Evolutionary conservation across 139 green algal genomes (phyloP).

Genomic region (Marvania coccoides): DNA sequence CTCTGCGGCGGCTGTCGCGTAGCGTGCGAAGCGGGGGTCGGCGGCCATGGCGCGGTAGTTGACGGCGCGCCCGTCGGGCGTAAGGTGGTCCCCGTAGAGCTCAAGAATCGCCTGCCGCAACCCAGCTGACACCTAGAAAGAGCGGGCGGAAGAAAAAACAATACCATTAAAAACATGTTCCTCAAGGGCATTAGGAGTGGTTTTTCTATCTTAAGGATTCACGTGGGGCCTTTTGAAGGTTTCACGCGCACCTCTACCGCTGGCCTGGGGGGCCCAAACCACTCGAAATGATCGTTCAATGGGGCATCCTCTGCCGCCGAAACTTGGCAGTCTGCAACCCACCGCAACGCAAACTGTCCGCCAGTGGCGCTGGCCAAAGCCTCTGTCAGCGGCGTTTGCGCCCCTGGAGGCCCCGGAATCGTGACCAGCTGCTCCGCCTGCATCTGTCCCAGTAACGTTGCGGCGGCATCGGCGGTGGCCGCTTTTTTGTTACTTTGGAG

Average conservation of each 20-base stretch:
- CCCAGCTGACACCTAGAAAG: constrained; percentile 44
- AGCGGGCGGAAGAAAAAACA: background rate
- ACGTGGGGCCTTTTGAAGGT: background rate
- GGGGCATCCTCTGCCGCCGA: constrained; percentile 16
- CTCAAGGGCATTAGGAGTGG: background rate
- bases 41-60: constrained; percentile 50
- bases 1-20: constrained; percentile 63
- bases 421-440: constrained; percentile 23
- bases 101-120: constrained; percentile 55
- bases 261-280: constrained; percentile 36
- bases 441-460: constrained; percentile 4
- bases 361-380: background rate
- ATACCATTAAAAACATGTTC: background rate
- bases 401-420: background rate
- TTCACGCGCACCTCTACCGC: constrained; percentile 19
- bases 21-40: constrained; percentile 54
- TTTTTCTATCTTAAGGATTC: background rate
- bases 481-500: background rate
- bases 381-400: background rate
- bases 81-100: constrained; percentile 72
- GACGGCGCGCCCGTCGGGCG: constrained; percentile 48
- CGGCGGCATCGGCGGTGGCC: background rate
- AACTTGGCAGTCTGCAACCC: background rate
- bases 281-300: constrained; percentile 53
- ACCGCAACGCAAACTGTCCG: too few relatives aligned